Evolutionary conservation across 2,329 filamentous ascomycete genomes (phyloP), one percentile per base, ranked within the genome.

Genomic region (Cryphonectria naterciae): DNA sequence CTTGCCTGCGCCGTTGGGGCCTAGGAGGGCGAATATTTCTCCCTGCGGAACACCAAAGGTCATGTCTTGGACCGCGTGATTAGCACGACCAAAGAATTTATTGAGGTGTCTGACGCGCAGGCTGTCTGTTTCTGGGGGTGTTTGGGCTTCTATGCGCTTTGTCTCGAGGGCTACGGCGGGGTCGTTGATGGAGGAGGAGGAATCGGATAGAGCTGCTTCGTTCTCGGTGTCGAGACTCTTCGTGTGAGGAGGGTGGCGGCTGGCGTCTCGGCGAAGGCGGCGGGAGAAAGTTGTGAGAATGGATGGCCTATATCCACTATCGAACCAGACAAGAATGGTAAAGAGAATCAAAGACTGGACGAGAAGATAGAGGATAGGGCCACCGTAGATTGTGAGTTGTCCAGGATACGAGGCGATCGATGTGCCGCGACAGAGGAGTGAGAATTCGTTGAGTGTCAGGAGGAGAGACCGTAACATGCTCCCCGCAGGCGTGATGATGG

Each of bases 1-100:
- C 77, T 98, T 98, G 70, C 95, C 95, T 1, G 95, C 95, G 35
- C 95, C 94, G 77, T 97, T 97, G 22, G 95, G 94, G 0, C 95
- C 95, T 0, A 98, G 87, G 0, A 98, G 86, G 0, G 94, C 94
- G 80, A 97, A 97, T 0, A 97, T 92, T 78, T 97, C 92, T 65
- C 93, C 92, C 65, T 88, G 89, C 22, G 88, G 87, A 43, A 98
- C 91, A 25, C 92, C 91, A 76, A 98, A 97, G 0, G 92, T 93
- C 58, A 97, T 88, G 76, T 97, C 93, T 75, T 97, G 91, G n/a
- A 98, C 94, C 11, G 71, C 71, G n/a, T 71, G 71, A 22, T 73
- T 73, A 63, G 68, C 43, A 65, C 68, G 71, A 22, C 89, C 88
- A 75, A 97, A 98, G 0, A 87, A 85, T 80, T 97, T 98, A 43